Percentiles rank a stretch among this genome's conserved stretches.
These are phyloP conservation scores for Cardiospermum halicacabum DNA, from an alignment of 345 rosid genomes.

Conservation along the genomic window DNA sequence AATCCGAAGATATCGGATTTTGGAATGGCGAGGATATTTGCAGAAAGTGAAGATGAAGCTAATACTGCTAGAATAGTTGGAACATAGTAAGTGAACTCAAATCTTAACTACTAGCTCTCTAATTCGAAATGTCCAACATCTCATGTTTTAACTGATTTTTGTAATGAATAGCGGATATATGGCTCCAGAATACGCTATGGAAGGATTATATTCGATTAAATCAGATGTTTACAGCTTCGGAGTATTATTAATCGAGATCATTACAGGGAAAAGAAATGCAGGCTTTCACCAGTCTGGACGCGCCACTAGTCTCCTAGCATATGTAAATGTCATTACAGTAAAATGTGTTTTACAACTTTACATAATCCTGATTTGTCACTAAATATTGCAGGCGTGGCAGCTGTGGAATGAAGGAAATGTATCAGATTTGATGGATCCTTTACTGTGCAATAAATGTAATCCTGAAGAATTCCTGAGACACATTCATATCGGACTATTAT, in stretches of 20 bases:
- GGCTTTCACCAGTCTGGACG: slow-evolving; percentile 15
- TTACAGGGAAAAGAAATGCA: slow-evolving; percentile 39
- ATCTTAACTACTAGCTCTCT: neutral
- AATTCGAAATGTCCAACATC: neutral
- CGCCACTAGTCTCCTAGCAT: slow-evolving; percentile 31
- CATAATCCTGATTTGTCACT: neutral
- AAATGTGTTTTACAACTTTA: neutral
- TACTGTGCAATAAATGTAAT: slow-evolving; percentile 23
- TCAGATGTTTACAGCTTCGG: slow-evolving; percentile 62
- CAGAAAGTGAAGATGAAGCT: slow-evolving; percentile 24
- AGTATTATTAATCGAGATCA: slow-evolving; percentile 50
- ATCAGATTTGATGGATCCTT: slow-evolving; percentile 43
- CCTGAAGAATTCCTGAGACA: slow-evolving; percentile 43
- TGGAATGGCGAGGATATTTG: slow-evolving; percentile 48
- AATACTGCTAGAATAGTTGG: slow-evolving; percentile 44
- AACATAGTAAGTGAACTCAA: slow-evolving; percentile 35
- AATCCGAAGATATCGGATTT: slow-evolving; percentile 60
- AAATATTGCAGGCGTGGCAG: slow-evolving; percentile 45
- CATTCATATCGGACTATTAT: slow-evolving; percentile 51
- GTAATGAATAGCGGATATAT: slow-evolving; percentile 41
- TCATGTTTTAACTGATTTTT: neutral
- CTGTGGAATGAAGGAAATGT: slow-evolving; percentile 47
- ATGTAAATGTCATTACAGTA: slow-evolving; percentile 24
- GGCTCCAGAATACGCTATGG: slow-evolving; percentile 53
- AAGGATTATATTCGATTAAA: slow-evolving; percentile 44